These are phyloP conservation scores for Sedum album DNA, from an alignment of 164 flowering plant genomes.

Conservation along the genomic window DNA sequence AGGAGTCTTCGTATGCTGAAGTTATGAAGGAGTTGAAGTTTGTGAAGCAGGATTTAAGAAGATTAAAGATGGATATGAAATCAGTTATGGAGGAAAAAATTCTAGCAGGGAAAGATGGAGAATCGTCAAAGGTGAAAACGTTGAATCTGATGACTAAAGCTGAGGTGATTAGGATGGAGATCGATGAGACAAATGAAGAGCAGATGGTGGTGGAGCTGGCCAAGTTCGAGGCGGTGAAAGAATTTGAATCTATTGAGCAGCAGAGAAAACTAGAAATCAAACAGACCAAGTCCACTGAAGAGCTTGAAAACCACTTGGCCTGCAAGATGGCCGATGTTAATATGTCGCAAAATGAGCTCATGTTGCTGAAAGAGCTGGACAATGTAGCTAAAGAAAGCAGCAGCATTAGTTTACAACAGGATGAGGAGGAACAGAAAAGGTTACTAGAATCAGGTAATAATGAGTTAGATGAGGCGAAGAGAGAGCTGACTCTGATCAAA, in stretches of 20 bases:
- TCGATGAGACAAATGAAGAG: slow-evolving; percentile 69
- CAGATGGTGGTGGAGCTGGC: slow-evolving; percentile 72
- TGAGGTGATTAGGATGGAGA: too few species aligned
- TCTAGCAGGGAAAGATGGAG: slow-evolving; percentile 38
- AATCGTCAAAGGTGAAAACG: slow-evolving; percentile 23
- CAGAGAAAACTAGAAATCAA: slow-evolving; percentile 43
- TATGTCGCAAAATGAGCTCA: slow-evolving; percentile 41
- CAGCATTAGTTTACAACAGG: slow-evolving; percentile 12
- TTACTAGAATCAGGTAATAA: slow-evolving; percentile 24
- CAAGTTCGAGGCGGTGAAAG: too few species aligned
- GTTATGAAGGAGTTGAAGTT: too few species aligned
- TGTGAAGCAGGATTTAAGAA: too few species aligned
- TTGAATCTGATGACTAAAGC: slow-evolving; percentile 23
- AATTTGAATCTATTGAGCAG: too few species aligned
- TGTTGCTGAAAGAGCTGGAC: slow-evolving; percentile 23
- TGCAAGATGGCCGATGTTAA: slow-evolving; percentile 34
- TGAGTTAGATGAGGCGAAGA: too few species aligned
- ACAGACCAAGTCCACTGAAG: slow-evolving; percentile 38
- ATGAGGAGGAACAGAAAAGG: slow-evolving; percentile 16
- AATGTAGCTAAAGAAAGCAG: too few species aligned
- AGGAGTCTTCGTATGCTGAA: slow-evolving; percentile 7
- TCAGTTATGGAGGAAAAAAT: slow-evolving; percentile 41
- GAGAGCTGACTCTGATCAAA: slow-evolving; percentile 34
- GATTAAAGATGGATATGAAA: too few species aligned
- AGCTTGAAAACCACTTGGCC: slow-evolving; percentile 41